These are phyloP conservation scores for Golubevia sp. DNA, from an alignment of 1,284 basidiomycete species.

Conservation along the genomic window DNA sequence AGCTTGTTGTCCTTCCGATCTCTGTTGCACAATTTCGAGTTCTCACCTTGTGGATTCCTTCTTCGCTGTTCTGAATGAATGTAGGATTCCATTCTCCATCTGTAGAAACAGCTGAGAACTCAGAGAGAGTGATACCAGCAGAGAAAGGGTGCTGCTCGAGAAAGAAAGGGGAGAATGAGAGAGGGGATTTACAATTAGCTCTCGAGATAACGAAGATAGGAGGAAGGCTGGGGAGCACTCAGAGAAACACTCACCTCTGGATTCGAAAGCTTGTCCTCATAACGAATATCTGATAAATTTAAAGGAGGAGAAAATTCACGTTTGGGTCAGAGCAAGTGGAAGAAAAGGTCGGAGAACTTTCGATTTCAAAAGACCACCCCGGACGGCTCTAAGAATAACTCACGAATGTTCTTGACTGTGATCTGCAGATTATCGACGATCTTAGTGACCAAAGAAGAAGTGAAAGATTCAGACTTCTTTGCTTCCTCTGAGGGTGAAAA, in stretches of 20 bases:
- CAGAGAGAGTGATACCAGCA: slow-evolving; percentile 85
- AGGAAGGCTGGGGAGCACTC: neutral
- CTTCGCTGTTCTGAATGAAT: slow-evolving; percentile 87
- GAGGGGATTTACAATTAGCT: neutral
- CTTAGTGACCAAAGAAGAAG: slow-evolving; percentile 83
- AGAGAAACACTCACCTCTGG: slow-evolving; percentile 72
- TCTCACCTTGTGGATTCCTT: slow-evolving; percentile 85
- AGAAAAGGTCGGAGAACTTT: neutral
- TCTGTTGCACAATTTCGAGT: too few species aligned
- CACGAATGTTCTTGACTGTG: slow-evolving; percentile 68
- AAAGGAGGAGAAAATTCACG: too few species aligned
- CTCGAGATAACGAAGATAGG: neutral
- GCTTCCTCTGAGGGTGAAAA: slow-evolving; percentile 66
- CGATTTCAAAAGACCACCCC: too few species aligned
- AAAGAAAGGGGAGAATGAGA: neutral
- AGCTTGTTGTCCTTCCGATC: neutral
- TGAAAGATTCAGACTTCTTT: slow-evolving; percentile 77
- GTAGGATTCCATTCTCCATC: slow-evolving; percentile 89
- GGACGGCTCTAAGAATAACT: too few species aligned
- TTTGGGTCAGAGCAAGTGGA: neutral
- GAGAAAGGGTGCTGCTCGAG: slow-evolving; percentile 83
- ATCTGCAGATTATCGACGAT: slow-evolving; percentile 97
- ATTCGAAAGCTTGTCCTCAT: slow-evolving; percentile 92
- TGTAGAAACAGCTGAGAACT: slow-evolving; percentile 91
- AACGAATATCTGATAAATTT: slow-evolving; percentile 70